phyloP scores from a whole-genome alignment of 2,329 filamentous ascomycete species.

The Aspergillus eucalypticola region DNA sequence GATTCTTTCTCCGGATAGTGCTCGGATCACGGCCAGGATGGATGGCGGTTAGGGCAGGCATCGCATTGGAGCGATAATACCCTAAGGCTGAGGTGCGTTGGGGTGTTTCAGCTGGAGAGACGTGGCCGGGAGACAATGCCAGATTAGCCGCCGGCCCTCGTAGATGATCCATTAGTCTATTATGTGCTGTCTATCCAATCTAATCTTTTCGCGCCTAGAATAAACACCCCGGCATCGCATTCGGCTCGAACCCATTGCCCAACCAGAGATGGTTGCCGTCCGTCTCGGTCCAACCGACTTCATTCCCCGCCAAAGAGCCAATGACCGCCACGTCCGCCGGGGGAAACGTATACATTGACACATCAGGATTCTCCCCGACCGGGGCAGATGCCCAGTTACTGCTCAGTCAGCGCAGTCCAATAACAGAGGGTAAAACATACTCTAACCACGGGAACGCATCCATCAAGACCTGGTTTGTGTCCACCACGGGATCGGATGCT shows the following conservation, averaged over 20 bases:
- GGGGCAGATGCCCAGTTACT: slow-evolving; percentile 5
- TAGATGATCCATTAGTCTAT: not conserved
- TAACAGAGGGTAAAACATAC: not conserved
- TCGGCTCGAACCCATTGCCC: slow-evolving; percentile 14
- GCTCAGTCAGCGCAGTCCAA: not conserved
- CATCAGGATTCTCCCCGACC: not conserved
- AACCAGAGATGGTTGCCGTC: slow-evolving; percentile 14
- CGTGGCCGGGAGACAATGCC: not conserved
- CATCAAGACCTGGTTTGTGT: slow-evolving; percentile 13
- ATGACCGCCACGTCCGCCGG: not conserved
- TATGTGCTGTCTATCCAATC: not conserved
- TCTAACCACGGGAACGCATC: slow-evolving; percentile 19
- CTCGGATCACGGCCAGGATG: not conserved
- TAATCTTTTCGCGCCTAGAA: not conserved
- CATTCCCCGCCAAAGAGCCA: slow-evolving; percentile 1
- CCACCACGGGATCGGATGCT: slow-evolving; percentile 13
- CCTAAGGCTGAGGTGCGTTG: not conserved
- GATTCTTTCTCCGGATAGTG: not conserved
- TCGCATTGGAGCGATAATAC: not conserved
- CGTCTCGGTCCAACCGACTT: slow-evolving; percentile 8
- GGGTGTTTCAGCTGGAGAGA: not conserved
- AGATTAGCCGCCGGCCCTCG: not conserved
- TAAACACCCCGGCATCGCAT: slow-evolving; percentile 15
- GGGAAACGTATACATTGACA: slow-evolving; percentile 2
- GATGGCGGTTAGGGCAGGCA: not conserved